Evolutionary conservation across 2,329 filamentous ascomycete genomes (phyloP).

Genomic region (Fusarium piperis): DNA sequence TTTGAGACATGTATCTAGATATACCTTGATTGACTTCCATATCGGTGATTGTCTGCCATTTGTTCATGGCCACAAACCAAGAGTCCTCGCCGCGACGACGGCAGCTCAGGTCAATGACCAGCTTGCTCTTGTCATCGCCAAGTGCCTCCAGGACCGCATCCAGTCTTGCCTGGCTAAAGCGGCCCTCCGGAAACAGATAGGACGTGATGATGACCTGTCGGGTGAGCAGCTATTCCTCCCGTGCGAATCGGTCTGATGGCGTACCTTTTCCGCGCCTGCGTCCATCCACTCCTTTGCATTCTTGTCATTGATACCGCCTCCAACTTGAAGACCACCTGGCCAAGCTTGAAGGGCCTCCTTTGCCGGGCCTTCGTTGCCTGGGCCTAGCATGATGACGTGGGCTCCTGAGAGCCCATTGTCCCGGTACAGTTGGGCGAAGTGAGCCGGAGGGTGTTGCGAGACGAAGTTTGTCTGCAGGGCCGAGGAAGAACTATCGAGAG

Average conservation of each 20-base stretch:
- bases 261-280: conserved; percentile 87
- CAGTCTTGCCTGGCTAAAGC: conserved; percentile 81
- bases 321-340: conserved; percentile 85
- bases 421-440: conserved; percentile 86
- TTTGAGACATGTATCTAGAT: background rate
- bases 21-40: conserved; percentile 91
- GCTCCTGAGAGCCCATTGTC: conserved; percentile 78
- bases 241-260: background rate
- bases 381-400: conserved; percentile 96
- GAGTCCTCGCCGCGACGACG: conserved; percentile 74
- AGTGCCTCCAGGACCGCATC: conserved; percentile 78
- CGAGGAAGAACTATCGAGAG: conserved; percentile 73
- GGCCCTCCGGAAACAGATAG: conserved; percentile 86
- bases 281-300: conserved; percentile 91
- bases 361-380: conserved; percentile 84
- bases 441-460: conserved; percentile 80
- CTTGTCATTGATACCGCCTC: conserved; percentile 88
- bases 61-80: conserved; percentile 99
- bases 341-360: conserved; percentile 80
- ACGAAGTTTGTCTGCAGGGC: conserved; percentile 91
- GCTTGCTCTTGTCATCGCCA: conserved; percentile 77
- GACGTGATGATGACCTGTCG: conserved; percentile 95
- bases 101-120: conserved; percentile 96
- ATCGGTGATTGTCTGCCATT: conserved; percentile 97
- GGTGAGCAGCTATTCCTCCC: background rate